Evolutionary conservation across 805 yeast genomes (phyloP).

Genomic region (Brettanomyces nanus): DNA sequence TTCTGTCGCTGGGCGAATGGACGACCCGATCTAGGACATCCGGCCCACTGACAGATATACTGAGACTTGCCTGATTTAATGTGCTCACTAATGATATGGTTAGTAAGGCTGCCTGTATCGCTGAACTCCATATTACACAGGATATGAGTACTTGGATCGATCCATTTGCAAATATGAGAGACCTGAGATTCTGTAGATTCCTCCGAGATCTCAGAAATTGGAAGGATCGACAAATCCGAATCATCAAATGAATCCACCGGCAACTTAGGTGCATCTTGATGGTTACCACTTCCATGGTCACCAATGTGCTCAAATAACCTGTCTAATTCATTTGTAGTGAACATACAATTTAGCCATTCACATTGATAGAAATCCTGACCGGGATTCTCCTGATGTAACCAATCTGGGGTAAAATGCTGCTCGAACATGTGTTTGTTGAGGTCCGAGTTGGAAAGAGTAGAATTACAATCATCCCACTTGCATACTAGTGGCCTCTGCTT

Average conservation of each 20-base stretch:
- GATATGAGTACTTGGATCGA: constrained; percentile 10
- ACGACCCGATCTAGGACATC: constrained; percentile 56
- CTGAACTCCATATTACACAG: constrained; percentile 44
- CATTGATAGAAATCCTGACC: constrained; percentile 34
- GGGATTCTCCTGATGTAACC: constrained; percentile 1
- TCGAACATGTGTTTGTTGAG: constrained; percentile 46
- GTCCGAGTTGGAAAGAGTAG: constrained; percentile 27
- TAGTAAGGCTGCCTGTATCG: constrained; percentile 54
- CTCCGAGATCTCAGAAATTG: constrained; percentile 3
- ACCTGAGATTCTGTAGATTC: constrained; percentile 6
- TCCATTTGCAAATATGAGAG: constrained; percentile 33
- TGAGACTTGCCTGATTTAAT: constrained; percentile 63
- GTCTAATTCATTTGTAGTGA: constrained; percentile 42
- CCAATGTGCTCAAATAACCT: constrained; percentile 54
- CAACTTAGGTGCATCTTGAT: neutral
- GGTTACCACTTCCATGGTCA: constrained; percentile 12
- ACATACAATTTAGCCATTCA: constrained; percentile 72
- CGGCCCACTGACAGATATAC: constrained; percentile 72
- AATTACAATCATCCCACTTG: constrained; percentile 62
- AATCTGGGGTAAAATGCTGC: constrained; percentile 29
- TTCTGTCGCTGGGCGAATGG: constrained; percentile 81
- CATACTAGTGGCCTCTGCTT: too few species aligned
- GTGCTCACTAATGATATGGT: constrained; percentile 63
- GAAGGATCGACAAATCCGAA: neutral
- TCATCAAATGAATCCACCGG: too few species aligned